Evolutionary conservation across 2,329 filamentous ascomycete genomes (phyloP).

Genomic region (Stemphylium vesicarium): DNA sequence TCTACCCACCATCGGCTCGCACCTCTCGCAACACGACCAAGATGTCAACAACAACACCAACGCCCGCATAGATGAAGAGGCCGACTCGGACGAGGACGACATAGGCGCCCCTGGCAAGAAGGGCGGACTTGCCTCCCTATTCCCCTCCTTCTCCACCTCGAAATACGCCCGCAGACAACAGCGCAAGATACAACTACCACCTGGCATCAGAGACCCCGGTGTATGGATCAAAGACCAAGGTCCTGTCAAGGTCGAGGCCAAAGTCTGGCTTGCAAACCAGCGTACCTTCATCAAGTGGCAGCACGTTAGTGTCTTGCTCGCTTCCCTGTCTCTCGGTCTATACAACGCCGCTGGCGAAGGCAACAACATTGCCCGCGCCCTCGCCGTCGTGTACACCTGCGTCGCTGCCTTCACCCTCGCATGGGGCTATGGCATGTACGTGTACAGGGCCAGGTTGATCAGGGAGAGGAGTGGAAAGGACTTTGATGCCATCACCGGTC

Average conservation of each 20-base stretch:
- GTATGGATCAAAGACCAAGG: conserved; percentile 95
- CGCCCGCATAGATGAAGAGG: conserved; percentile 52
- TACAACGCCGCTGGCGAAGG: conserved; percentile 83
- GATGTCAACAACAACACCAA: conserved; percentile 30
- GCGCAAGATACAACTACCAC: conserved; percentile 68
- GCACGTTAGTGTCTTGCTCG: conserved; percentile 88
- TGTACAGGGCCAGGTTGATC: conserved; percentile 78
- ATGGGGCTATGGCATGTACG: conserved; percentile 89
- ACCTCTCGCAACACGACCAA: conserved; percentile 12
- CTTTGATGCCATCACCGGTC: conserved; percentile 88
- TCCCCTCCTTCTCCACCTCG: conserved; percentile 82
- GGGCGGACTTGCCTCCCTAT: conserved; percentile 70
- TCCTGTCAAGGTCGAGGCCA: conserved; percentile 90
- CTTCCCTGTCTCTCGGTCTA: conserved; percentile 79
- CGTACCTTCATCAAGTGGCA: conserved; percentile 99
- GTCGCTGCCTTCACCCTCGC: conserved; percentile 82
- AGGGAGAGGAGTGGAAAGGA: conserved; percentile 85
- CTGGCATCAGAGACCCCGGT: conserved; percentile 84
- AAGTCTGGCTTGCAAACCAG: conserved; percentile 98
- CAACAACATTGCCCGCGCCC: conserved; percentile 74
- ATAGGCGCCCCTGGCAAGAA: conserved; percentile 54
- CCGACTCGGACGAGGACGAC: conserved; percentile 59
- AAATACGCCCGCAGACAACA: conserved; percentile 63
- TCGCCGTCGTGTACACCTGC: conserved; percentile 82
- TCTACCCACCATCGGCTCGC: conserved; percentile 24